Conservation (phyloP, 1,284 basidiomycete species). For the Inonotus obliquus region DNA sequence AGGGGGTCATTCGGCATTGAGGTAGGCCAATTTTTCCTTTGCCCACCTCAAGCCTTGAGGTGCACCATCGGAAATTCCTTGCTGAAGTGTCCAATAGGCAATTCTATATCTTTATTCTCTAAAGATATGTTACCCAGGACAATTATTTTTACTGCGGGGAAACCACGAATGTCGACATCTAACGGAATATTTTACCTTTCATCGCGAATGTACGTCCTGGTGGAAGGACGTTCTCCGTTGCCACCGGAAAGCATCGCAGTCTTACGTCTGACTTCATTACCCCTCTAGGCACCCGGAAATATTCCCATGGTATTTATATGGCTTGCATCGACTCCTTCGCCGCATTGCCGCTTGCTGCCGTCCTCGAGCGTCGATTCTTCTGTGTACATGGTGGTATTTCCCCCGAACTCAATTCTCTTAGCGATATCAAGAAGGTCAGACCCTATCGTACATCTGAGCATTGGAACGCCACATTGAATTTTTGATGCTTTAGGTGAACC, state of each 20-base stretch:
- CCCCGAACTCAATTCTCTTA: constrained; percentile 80
- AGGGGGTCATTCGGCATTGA: constrained; percentile 95
- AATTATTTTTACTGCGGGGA: constrained; percentile 86
- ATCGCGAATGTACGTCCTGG: constrained; percentile 73
- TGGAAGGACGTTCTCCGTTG: constrained; percentile 12
- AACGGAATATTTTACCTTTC: constrained; percentile 97
- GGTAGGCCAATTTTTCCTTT: constrained; percentile 39
- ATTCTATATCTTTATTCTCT: constrained; percentile 85
- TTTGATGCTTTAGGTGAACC: constrained; percentile 61
- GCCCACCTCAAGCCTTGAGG: neutral
- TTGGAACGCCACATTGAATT: neutral
- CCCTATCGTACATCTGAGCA: neutral
- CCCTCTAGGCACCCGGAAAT: constrained; percentile 82
- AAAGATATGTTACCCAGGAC: constrained; percentile 93
- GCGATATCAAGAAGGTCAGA: constrained; percentile 74
- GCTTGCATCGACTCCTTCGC: constrained; percentile 91
- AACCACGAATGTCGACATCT: constrained; percentile 98
- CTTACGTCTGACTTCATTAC: neutral
- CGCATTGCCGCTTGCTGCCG: constrained; percentile 84
- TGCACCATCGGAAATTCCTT: neutral
- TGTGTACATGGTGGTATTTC: constrained; percentile 97
- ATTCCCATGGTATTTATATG: constrained; percentile 82
- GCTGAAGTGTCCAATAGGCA: constrained; percentile 50
- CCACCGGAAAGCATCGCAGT: neutral
- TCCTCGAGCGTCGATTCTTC: constrained; percentile 96